Conservation (phyloP, 306 rosid species). For the Pterocarpus macrocarpus region DNA sequence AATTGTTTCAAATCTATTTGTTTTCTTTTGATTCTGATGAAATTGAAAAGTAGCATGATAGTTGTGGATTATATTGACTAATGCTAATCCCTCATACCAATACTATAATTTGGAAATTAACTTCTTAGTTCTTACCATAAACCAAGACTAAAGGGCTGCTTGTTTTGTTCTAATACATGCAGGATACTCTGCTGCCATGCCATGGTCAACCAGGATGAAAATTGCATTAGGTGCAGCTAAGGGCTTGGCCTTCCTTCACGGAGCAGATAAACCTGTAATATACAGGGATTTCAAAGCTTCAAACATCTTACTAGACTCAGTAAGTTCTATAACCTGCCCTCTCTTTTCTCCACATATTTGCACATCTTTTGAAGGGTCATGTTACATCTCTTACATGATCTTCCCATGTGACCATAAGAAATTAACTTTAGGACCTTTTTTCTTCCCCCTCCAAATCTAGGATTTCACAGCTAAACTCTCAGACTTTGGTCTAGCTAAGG, state of each 20-base stretch:
- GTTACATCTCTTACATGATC: not conserved
- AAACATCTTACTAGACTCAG: conserved; percentile 81
- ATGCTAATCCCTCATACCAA: not conserved
- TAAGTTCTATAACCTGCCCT: conserved; percentile 41
- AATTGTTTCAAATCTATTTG: not conserved
- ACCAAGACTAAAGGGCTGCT: conserved; percentile 9
- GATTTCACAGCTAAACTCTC: conserved; percentile 82
- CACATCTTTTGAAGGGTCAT: not conserved
- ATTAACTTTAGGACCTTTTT: not conserved
- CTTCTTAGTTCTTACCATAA: conserved; percentile 28
- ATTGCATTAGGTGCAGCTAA: conserved; percentile 79
- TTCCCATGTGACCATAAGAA: not conserved
- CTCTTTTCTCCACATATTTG: not conserved
- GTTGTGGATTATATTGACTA: not conserved
- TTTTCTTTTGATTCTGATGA: not conserved
- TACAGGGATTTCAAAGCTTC: conserved; percentile 89
- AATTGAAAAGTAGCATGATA: not conserved
- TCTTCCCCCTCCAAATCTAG: conserved; percentile 43
- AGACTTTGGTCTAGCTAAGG: conserved; percentile 86
- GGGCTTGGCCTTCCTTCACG: conserved; percentile 84
- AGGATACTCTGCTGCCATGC: conserved; percentile 73
- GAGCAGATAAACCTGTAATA: conserved; percentile 79
- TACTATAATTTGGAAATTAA: not conserved
- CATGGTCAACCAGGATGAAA: conserved; percentile 87
- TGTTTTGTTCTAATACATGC: conserved; percentile 26